phyloP scores from a whole-genome alignment of 2,329 filamentous ascomycete genomes.

The Ophiostoma sp. region DNA sequence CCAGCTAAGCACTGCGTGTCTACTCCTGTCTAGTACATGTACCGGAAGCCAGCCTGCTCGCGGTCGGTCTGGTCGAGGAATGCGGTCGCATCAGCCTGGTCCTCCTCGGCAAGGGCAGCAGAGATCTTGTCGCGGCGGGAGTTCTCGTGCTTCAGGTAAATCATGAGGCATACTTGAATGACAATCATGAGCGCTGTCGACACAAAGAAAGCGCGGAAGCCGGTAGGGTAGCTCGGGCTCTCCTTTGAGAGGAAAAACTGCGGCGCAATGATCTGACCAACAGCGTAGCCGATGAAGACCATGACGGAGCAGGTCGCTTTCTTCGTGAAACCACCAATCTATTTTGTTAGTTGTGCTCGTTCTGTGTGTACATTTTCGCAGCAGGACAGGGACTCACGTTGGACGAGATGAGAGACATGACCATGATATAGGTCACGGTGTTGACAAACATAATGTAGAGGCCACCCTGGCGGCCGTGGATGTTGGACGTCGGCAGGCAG shows the following conservation, averaged over 20 bases:
- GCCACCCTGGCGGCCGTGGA: slow-evolving; percentile 45
- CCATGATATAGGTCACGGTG: slow-evolving; percentile 48
- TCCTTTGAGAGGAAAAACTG: slow-evolving; percentile 55
- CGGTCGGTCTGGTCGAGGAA: slow-evolving; percentile 22
- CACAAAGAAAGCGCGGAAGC: slow-evolving; percentile 60
- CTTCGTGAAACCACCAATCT: slow-evolving; percentile 62
- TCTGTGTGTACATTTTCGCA: background rate
- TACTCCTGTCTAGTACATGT: slow-evolving; percentile 19
- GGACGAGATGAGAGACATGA: slow-evolving; percentile 55
- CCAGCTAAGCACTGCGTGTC: background rate
- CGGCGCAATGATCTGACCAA: slow-evolving; percentile 42
- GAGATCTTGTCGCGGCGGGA: slow-evolving; percentile 15
- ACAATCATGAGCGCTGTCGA: slow-evolving; percentile 51
- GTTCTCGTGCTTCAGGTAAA: slow-evolving; percentile 33
- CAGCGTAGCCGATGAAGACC: slow-evolving; percentile 58
- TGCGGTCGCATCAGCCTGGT: slow-evolving; percentile 17
- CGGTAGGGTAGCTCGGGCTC: slow-evolving; percentile 55
- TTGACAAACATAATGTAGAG: slow-evolving; percentile 52
- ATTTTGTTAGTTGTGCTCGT: background rate
- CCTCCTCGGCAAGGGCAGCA: slow-evolving; percentile 14
- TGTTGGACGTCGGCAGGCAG: slow-evolving; percentile 42
- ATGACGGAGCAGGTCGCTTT: slow-evolving; percentile 60
- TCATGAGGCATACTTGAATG: slow-evolving; percentile 45
- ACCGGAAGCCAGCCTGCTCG: slow-evolving; percentile 23
- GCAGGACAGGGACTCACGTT: slow-evolving; percentile 35